Percentiles rank a stretch among this genome's conserved stretches.
Evolutionary conservation across 352 stramenopile genomes (phyloP).

Genomic region (Globisporangium splendens): DNA sequence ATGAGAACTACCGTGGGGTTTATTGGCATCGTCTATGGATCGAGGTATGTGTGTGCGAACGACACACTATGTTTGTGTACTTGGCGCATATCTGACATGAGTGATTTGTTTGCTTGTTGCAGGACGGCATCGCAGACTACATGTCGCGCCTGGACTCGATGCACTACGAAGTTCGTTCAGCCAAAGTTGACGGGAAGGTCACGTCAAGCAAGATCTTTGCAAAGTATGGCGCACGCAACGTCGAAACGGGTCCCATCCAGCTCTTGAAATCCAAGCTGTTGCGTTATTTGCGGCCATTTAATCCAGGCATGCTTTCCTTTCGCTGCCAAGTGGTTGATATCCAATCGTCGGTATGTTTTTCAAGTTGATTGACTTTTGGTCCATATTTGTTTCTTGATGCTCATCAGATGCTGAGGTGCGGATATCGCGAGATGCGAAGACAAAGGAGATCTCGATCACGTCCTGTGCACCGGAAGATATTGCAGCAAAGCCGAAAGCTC

Average conservation of each 20-base stretch:
- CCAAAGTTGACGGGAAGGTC: constrained; percentile 41
- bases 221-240: constrained; percentile 81
- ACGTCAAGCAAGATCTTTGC: constrained; percentile 70
- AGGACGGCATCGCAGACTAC: constrained; percentile 54
- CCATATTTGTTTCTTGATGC: not conserved
- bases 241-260: constrained; percentile 75
- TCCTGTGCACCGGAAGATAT: constrained; percentile 33
- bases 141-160: constrained; percentile 75
- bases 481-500: not conserved
- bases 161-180: constrained; percentile 65
- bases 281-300: constrained; percentile 72
- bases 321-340: too few relatives aligned
- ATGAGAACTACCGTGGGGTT: constrained; percentile 63
- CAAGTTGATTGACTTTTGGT: not conserved
- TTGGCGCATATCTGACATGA: constrained; percentile 3
- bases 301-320: constrained; percentile 33
- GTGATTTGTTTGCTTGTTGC: not conserved
- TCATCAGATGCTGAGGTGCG: constrained; percentile 58
- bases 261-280: constrained; percentile 79
- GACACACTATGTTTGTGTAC: not conserved
- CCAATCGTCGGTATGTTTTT: not conserved
- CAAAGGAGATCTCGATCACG: constrained; percentile 65
- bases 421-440: constrained; percentile 45
- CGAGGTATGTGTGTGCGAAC: constrained; percentile 30
- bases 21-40: constrained; percentile 81